Conservation (phyloP, 257 asterid species). For the Solanum chmielewskii region DNA sequence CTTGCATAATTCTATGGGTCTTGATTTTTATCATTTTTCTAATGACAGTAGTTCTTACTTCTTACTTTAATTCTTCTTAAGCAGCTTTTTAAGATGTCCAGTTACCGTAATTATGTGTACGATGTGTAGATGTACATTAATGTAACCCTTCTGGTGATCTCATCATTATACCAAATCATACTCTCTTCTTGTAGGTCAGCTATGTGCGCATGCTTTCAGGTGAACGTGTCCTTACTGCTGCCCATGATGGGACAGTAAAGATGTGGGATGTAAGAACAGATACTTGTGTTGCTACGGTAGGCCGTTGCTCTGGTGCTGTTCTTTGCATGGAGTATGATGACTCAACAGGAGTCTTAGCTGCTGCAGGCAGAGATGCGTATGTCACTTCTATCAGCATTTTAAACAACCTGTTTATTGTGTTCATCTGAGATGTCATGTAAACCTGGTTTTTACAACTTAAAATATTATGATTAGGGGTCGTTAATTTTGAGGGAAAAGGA, state of each 20-base stretch:
- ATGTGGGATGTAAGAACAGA: conserved; percentile 99
- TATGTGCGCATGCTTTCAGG: conserved; percentile 88
- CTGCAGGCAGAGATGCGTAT: conserved; percentile 92
- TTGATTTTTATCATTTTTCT: not conserved
- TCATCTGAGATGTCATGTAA: not conserved
- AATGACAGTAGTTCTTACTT: not conserved
- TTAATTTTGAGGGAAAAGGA: not conserved
- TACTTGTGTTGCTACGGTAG: conserved; percentile 97
- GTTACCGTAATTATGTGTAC: not conserved
- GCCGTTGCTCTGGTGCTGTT: conserved; percentile 83
- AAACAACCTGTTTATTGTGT: not conserved
- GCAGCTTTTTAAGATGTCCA: not conserved
- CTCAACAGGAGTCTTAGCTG: conserved; percentile 80
- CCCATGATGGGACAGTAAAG: conserved; percentile 94
- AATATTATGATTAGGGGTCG: not conserved
- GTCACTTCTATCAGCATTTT: conserved; percentile 15
- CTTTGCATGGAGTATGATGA: conserved; percentile 96
- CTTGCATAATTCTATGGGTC: not conserved
- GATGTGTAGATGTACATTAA: not conserved
- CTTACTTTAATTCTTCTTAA: not conserved
- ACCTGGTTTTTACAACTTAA: not conserved
- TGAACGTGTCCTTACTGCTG: conserved; percentile 96
- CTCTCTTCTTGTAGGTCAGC: conserved; percentile 49
- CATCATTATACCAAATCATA: not conserved
- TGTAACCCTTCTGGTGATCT: not conserved